phyloP scores from a whole-genome alignment of 1,284 basidiomycete genomes.

The Apiotrichum veenhuisii region DNA sequence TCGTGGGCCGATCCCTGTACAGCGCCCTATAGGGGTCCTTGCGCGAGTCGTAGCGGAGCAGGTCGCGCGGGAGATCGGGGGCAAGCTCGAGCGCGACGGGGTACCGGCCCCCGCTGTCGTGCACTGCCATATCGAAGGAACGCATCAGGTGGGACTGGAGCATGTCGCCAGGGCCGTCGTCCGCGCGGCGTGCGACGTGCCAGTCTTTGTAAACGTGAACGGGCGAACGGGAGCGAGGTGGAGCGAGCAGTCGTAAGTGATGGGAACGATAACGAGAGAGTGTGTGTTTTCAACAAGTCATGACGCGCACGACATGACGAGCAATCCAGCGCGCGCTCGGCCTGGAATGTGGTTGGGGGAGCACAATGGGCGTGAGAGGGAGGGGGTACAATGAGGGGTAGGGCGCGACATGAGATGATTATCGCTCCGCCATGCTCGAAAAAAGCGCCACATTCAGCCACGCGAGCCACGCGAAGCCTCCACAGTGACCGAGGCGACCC shows the following conservation, averaged over 20 bases:
- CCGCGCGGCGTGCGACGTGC: too few species aligned
- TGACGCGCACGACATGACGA: too few species aligned
- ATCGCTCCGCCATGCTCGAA: too few species aligned
- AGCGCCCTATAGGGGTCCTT: background rate
- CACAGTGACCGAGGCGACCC: too few species aligned
- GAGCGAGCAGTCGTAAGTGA: background rate
- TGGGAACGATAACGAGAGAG: background rate
- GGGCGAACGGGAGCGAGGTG: background rate
- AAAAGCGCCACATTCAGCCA: too few species aligned
- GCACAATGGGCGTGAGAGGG: too few species aligned
- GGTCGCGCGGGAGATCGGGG: background rate
- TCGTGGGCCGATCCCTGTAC: background rate
- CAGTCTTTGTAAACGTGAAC: too few species aligned
- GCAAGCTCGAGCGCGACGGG: conserved; percentile 1
- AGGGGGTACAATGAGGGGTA: too few species aligned
- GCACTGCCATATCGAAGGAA: background rate
- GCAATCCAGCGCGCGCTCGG: too few species aligned
- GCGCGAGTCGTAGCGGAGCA: background rate
- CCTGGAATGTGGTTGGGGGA: too few species aligned
- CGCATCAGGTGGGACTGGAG: background rate
- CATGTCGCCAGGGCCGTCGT: background rate
- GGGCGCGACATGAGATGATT: too few species aligned
- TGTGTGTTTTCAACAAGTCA: background rate
- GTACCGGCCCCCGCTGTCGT: background rate
- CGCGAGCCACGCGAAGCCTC: too few species aligned